These are phyloP conservation scores for Prototheca cutis DNA, from an alignment of 163 green algal species.

Conservation along the genomic window DNA sequence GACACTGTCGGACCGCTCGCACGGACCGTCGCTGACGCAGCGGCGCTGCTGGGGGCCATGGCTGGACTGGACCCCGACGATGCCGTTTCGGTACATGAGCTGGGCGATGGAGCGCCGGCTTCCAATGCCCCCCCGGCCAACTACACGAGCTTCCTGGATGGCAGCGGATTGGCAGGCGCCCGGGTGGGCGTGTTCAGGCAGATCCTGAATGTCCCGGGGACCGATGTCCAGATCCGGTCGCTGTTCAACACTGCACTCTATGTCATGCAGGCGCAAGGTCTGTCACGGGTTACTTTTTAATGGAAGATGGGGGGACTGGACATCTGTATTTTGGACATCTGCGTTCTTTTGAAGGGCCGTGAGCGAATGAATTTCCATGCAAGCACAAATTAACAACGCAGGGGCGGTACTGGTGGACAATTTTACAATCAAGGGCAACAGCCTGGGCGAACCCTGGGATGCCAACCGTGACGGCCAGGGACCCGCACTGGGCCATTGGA, in stretches of 20 bases:
- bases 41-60: conserved; percentile 15
- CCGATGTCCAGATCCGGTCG: conserved; percentile 7
- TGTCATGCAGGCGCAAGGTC: neutral
- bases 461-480: conserved; percentile 7
- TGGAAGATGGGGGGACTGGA: no score
- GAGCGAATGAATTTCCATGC: no score
- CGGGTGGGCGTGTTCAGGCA: conserved; percentile 27
- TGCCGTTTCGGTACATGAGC: neutral
- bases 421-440: conserved; percentile 31
- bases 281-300: no score
- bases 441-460: conserved; percentile 25
- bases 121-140: conserved; percentile 5
- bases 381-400: no score
- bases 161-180: conserved; percentile 12
- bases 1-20: conserved; percentile 24
- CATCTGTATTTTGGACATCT: no score
- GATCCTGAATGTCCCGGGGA: conserved; percentile 8
- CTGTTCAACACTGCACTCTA: conserved; percentile 25
- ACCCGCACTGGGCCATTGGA: conserved; percentile 19
- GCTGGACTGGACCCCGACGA: conserved; percentile 16
- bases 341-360: no score
- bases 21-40: conserved; percentile 28
- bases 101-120: neutral
- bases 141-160: conserved; percentile 24
- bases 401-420: conserved; percentile 24